Evolutionary conservation across 805 yeast genomes (phyloP), one percentile per base, ranked within the genome.

Genomic region (Metschnikowia lunata): DNA sequence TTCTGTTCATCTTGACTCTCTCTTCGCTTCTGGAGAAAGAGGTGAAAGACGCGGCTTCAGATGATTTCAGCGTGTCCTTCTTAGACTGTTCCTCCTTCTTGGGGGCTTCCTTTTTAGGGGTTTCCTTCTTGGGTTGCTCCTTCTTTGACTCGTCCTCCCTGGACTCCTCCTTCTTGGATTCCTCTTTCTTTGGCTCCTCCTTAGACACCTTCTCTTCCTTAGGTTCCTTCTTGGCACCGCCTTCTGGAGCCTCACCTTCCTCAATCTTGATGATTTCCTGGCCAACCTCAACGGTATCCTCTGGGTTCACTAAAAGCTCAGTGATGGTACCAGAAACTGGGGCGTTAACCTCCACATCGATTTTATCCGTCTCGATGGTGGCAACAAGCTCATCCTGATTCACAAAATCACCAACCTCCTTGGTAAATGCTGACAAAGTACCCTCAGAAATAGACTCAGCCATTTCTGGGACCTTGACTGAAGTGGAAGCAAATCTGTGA

Each of bases 391-490:
- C 98, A 67, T 91, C 98, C 55, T 72, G 80, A 46, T 76, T 79
- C 44, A 91, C 91, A 58, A 70, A 89, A 48, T 91, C 98, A 54
- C 99, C 99, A 49, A 89, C 88, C 49, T 79, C 69, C 63, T 83
- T 84, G 52, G 74, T 71, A 61, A 72, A 83, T 13, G 77, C 52
- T 50, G 87, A 74, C 54, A 93, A 77, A 39, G 98, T 88, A 64
- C 99, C 99, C 69, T 93, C 99, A 34, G 97, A 88, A 62, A 93
- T 84, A 40, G 97, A 90, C 72, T 93, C 99, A 36, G 99, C 98
- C 97, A 93, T 89, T 53, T 88, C 95, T 39, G 99, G 99, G 18
- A 93, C 98, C 67, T 89, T 87, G 42, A 91, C 95, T 39, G 70
- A 54, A 34, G 63, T 64, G 23, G 73, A 65, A 32, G 71, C 73